phyloP scores from a whole-genome alignment of 352 stramenopile genomes.

The Phytopythium boreale region DNA sequence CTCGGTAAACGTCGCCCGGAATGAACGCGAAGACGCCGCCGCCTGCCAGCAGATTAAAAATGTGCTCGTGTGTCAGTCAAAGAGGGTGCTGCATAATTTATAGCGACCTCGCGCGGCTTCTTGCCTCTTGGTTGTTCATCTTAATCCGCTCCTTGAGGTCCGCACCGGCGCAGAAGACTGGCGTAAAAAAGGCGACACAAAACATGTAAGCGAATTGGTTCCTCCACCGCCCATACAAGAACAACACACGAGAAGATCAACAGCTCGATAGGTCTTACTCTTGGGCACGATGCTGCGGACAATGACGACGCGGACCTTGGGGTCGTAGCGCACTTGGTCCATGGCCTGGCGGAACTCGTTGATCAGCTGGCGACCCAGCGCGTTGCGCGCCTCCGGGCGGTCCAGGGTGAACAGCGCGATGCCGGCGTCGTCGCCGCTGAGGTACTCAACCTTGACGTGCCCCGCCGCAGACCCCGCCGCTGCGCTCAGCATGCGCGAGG shows the following conservation, averaged over 20 bases:
- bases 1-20: conserved; percentile 85
- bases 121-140: conserved; percentile 86
- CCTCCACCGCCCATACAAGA: too few relatives aligned
- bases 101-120: not conserved
- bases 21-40: conserved; percentile 29
- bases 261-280: conserved; percentile 15
- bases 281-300: conserved; percentile 68
- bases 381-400: conserved; percentile 69
- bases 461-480: conserved; percentile 7
- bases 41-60: conserved; percentile 11
- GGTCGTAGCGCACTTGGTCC: conserved; percentile 61
- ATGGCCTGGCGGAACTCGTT: conserved; percentile 66
- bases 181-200: not conserved
- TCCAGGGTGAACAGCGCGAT: conserved; percentile 81
- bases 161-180: conserved; percentile 88
- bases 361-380: conserved; percentile 82
- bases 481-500: conserved; percentile 11
- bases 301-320: conserved; percentile 76
- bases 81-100: not conserved
- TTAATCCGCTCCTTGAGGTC: conserved; percentile 88
- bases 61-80: not conserved
- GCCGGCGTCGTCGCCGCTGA: conserved; percentile 46
- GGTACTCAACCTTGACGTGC: conserved; percentile 63
- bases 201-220: not conserved
- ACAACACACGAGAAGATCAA: not conserved